Evolutionary conservation across 768 basidiomycete genomes (phyloP).

Genomic region (Paxillus rubicundulus): DNA sequence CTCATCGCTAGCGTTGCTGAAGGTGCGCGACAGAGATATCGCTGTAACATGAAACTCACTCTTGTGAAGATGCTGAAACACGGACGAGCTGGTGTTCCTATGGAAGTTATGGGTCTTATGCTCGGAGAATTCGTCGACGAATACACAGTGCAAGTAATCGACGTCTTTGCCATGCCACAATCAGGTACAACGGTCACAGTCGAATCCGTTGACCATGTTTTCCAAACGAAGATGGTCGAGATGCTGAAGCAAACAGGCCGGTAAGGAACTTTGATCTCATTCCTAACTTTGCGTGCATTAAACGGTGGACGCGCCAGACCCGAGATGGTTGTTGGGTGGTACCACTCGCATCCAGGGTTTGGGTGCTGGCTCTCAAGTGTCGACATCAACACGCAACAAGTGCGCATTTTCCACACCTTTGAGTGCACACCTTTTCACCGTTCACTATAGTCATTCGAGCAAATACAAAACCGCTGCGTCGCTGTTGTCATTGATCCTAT

Average conservation of each 20-base stretch:
- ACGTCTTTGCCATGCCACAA: slow-evolving; percentile 99
- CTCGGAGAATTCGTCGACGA: slow-evolving; percentile 98
- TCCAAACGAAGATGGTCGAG: slow-evolving; percentile 97
- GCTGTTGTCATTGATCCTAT: slow-evolving; percentile 98
- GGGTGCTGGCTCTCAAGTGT: slow-evolving; percentile 99
- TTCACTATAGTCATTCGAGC: slow-evolving; percentile 83
- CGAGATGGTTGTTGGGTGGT: slow-evolving; percentile 99
- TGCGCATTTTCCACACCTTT: slow-evolving; percentile 28
- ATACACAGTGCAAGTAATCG: slow-evolving; percentile 90
- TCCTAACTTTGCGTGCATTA: neutral
- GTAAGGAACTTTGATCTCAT: slow-evolving; percentile 43
- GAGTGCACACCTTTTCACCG: slow-evolving; percentile 13
- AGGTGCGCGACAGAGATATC: slow-evolving; percentile 50
- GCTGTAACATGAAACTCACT: slow-evolving; percentile 1
- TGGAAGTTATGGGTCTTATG: slow-evolving; percentile 99
- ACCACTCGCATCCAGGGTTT: slow-evolving; percentile 99
- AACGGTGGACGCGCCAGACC: slow-evolving; percentile 48
- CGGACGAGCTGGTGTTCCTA: slow-evolving; percentile 96
- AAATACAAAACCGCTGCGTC: slow-evolving; percentile 87
- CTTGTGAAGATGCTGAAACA: slow-evolving; percentile 93
- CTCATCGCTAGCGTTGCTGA: slow-evolving; percentile 92
- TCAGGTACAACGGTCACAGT: slow-evolving; percentile 97
- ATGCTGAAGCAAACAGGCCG: slow-evolving; percentile 99
- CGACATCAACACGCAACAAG: slow-evolving; percentile 99
- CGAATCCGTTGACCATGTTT: slow-evolving; percentile 98